Conservation (phyloP, 805 yeast species). For the Saccharomycopsis malanga region DNA sequence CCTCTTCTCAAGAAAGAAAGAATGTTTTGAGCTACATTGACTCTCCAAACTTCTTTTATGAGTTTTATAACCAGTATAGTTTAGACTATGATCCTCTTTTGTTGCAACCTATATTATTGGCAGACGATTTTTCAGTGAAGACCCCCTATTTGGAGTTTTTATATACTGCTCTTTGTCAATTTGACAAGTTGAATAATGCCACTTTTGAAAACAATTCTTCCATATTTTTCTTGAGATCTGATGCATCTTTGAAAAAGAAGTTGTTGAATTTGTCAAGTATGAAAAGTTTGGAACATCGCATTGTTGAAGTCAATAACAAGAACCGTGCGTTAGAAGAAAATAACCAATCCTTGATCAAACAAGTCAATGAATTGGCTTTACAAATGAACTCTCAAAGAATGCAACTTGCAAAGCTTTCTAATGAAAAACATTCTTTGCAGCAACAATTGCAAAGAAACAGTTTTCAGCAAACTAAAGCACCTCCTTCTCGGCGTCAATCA, state of each 20-base stretch:
- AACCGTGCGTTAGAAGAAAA: constrained; percentile 20
- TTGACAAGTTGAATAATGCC: constrained; percentile 33
- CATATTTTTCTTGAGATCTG: constrained; percentile 30
- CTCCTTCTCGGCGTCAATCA: background rate
- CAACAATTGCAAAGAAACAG: constrained; percentile 21
- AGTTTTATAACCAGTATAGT: constrained; percentile 50
- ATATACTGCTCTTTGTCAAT: constrained; percentile 71
- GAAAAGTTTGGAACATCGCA: constrained; percentile 2
- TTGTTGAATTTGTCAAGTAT: background rate
- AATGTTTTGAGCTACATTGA: constrained; percentile 33
- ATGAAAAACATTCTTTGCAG: constrained; percentile 23
- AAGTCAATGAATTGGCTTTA: constrained; percentile 22
- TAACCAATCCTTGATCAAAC: constrained; percentile 17
- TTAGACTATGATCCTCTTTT: constrained; percentile 68
- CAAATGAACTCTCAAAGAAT: constrained; percentile 17
- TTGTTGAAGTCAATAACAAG: constrained; percentile 5
- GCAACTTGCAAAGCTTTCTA: constrained; percentile 1
- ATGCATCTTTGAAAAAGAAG: constrained; percentile 25
- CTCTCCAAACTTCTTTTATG: constrained; percentile 58
- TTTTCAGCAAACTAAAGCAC: constrained; percentile 22
- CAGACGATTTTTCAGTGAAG: constrained; percentile 80
- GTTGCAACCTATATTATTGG: constrained; percentile 79
- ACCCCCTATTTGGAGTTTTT: constrained; percentile 88
- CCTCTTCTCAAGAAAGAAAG: constrained; percentile 12
- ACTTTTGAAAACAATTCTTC: constrained; percentile 29